These are phyloP conservation scores for Perilla frutescens DNA, from an alignment of 257 asterid species.

Conservation along the genomic window DNA sequence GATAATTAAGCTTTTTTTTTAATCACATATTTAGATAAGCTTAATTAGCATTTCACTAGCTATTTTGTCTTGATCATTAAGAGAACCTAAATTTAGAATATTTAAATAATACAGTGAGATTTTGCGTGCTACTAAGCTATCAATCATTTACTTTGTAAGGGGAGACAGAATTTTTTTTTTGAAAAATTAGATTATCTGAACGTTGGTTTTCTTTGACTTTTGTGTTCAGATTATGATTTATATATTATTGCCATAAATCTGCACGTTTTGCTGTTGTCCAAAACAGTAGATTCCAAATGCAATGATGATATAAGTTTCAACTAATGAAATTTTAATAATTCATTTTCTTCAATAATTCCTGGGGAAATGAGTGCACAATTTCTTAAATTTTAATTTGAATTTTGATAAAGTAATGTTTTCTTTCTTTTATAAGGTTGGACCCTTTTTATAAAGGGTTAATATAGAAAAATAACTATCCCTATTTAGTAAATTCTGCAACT, in stretches of 20 bases:
- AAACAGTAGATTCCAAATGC: conserved; percentile 33
- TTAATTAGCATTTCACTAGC: background rate
- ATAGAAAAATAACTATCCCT: too few species aligned
- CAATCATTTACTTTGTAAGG: background rate
- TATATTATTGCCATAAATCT: conserved; percentile 28
- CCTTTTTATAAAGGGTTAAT: too few species aligned
- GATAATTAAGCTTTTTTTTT: background rate
- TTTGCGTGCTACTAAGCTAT: conserved; percentile 3
- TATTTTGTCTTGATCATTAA: conserved; percentile 3
- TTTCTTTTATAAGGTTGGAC: too few species aligned
- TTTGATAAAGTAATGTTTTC: too few species aligned
- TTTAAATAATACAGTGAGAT: background rate
- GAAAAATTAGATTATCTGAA: conserved; percentile 28
- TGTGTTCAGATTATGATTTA: conserved; percentile 10
- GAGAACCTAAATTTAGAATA: background rate
- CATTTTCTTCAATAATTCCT: conserved; percentile 1
- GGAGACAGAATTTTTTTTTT: conserved; percentile 18
- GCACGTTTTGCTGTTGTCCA: conserved; percentile 40
- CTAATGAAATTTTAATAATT: conserved; percentile 14
- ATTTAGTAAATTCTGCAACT: too few species aligned
- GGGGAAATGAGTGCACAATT: background rate
- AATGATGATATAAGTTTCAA: conserved; percentile 28
- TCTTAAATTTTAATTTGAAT: background rate
- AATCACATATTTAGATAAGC: background rate
- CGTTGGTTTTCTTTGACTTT: conserved; percentile 23